Evolutionary conservation across 305 asterid species (phyloP), one percentile per base, ranked within the genome.

Genomic region (Caryopteris hybrid): DNA sequence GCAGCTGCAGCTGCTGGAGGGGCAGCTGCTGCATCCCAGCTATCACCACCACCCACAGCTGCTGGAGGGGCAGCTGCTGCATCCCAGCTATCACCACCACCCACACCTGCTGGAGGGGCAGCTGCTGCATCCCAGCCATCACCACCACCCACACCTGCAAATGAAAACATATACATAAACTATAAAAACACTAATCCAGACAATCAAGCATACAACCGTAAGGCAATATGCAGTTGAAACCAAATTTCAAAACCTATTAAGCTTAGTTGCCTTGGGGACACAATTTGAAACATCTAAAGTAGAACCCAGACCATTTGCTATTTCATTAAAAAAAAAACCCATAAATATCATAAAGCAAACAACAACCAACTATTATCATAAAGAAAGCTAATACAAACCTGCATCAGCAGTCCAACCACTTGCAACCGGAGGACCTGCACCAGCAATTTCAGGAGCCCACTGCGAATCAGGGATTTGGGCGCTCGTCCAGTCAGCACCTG

Each of bases 401-500:
- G 79, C 51, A 9, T 77, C 84, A 22, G 81, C 79, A 48, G 73
- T 56, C 86, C 86, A 84, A 12, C 81, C 80, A 69, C 77, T 21
- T 2, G 60, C 59, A 36, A 33, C 80, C 4, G 75, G 73, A 2
- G 80, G 68, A 47, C 42, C 22, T 33, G 81, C 31, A 22, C 69
- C 66, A 47, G 78, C 59, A 23, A 29, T 8, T 10, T 79, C 86
- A n/a, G 82, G 61, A 21, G 64, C 22, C 88, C 83, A 84, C 46
- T 81, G 85, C 6, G 55, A 67, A 18, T 84, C 89, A 0, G 86
- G 82, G 69, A 84, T 81, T 64, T 74, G 80, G 51, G 65, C 68
- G 41, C 71, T 74, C 6, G 86, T 66, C 89, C 89, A 81, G 12
- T 81, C 86, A 21, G 61, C 75, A 59, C 80, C 83, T 1, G 81